Evolutionary conservation across 805 yeast genomes (phyloP), one percentile per base, ranked within the genome.

Genomic region (Starmerella powellii): DNA sequence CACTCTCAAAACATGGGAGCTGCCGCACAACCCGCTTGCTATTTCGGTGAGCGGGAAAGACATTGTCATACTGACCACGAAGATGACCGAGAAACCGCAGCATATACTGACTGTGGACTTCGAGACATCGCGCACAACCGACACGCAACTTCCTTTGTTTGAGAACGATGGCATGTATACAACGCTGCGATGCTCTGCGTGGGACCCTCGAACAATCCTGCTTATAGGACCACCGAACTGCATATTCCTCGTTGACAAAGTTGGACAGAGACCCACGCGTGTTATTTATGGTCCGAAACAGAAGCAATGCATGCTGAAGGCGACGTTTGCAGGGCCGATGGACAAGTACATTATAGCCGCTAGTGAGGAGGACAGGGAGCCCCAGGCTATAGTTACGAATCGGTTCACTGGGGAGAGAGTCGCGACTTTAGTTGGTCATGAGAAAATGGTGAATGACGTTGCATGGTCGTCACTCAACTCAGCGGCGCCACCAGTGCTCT

Each of bases 321-420:
- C 93, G 1, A 71, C 84, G 50, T 78, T 85, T 56, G 93, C 94
- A 0, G 78, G 78, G 35, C 68, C 70, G 43, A 68, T 74, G 46
- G 88, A 82, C 51, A 76, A 77, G 48, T 64, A 82, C 38, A 72
- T 84, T 0, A 63, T 79, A n/a, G 74, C 85, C 50, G 95, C 95
- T 0, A 75, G 87, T 34, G 93, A 82, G 55, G 93, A 86, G 58
- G 85, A 85, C 0, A 66, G 71, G 40, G 68, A 83, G 5, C 40
- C 46, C 5, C 34, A n/a, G 17, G 41, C 42, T 3, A 84, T 77
- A 56, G 65, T 86, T 2, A 85, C 94, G 94, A 81, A 81, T 54
- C 67, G 78, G 17, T 68, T 70, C 37, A 76, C 76, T 20, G 86
- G 91, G 5, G 76, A 77, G 44, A 65, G 83, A 19, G 62, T 86